phyloP scores from a whole-genome alignment of 495 filamentous ascomycete genomes.

The Neurospora tetrasperma region DNA sequence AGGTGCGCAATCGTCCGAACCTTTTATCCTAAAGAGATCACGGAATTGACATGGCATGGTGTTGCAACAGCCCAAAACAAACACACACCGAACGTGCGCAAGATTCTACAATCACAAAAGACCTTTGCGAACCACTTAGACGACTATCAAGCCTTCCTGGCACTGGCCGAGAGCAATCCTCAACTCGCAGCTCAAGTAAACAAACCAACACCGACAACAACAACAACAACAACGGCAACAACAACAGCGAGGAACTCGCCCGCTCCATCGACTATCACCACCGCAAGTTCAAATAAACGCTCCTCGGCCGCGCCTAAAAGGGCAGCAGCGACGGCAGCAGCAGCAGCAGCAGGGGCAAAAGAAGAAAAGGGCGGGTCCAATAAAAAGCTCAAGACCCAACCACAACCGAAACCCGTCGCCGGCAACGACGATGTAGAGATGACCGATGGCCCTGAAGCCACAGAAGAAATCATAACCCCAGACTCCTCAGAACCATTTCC shows the following conservation, averaged over 20 bases:
- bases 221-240: no score
- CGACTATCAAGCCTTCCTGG: conserved; percentile 69
- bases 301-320: conserved; percentile 15
- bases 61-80: conserved; percentile 35
- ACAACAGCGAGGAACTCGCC: conserved; percentile 13
- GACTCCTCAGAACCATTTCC: not conserved
- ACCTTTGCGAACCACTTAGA: conserved; percentile 85
- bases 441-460: conserved; percentile 20
- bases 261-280: conserved; percentile 3
- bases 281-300: conserved; percentile 11
- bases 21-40: no score
- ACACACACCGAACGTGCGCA: conserved; percentile 70
- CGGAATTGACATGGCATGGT: not conserved
- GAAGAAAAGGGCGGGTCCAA: conserved; percentile 13
- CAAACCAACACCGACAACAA: conserved; percentile 9
- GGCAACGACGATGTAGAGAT: conserved; percentile 27
- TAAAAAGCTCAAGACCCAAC: conserved; percentile 13
- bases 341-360: conserved; percentile 11
- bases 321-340: conserved; percentile 5
- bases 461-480: conserved; percentile 8
- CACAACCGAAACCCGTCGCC: conserved; percentile 15
- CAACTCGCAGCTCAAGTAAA: conserved; percentile 14
- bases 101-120: conserved; percentile 84
- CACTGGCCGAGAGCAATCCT: conserved; percentile 33
- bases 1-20: conserved; percentile 7